Evolutionary conservation across 2,329 filamentous ascomycete genomes (phyloP), one percentile per base, ranked within the genome.

Genomic region (Diaporthe vaccinii): DNA sequence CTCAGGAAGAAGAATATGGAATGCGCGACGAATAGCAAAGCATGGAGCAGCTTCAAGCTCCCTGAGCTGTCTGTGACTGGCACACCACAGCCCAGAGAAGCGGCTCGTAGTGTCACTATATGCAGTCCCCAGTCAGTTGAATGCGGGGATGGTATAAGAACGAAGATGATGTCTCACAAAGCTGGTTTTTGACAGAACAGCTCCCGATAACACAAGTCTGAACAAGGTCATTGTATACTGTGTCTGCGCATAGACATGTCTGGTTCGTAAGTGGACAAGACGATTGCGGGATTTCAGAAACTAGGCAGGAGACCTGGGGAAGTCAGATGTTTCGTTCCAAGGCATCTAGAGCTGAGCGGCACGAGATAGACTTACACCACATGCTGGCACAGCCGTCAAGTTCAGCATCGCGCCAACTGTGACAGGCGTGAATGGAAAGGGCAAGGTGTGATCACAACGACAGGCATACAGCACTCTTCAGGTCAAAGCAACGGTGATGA

Each of bases 1-100:
- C 87, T 85, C 15, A 84, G 76, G 14, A 82, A 72, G 46, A 87
- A 80, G 71, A 85, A 83, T 68, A 84, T 78, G 41, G 79, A 82
- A 9, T 83, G 81, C 31, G 85, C 79, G 20, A 82, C 79, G 74
- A 78, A 82, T 51, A 84, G 77, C 77, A 75, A 25, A 7, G 49
- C 55, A 28, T 51, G 58, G 9, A 76, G 31, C 44, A 41, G 36
- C 46, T 67, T 34, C 44, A 67, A 14, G 1, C 10, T 55, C 5
- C 41, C 55, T 4, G 22, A 15, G 31, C 12, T 20, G 10, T 74
- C 65, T 14, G n/a, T 62, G 3, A 59, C 12, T 3, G 73, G 69
- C 9, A 58, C 28, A 8, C 59, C 68, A n/a, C 73, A 74, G 5
- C 28, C 41, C 34, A 71, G 17, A 12, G 57, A 49, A 25, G 75